phyloP scores from a whole-genome alignment of 2,329 filamentous ascomycete genomes.

The Pseudocercospora musae region DNA sequence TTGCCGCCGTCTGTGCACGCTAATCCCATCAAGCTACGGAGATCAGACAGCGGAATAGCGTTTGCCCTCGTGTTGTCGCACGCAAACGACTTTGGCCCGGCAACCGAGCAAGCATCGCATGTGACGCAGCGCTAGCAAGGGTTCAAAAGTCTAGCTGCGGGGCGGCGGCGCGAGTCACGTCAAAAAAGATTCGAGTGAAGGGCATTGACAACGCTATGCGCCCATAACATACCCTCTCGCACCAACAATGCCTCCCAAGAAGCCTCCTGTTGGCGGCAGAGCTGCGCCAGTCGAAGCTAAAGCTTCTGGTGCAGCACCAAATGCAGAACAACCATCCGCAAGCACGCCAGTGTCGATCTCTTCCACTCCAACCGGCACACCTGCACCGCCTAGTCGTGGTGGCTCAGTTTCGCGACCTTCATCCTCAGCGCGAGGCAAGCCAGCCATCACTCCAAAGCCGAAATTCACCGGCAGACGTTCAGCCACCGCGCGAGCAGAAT shows the following conservation, averaged over 20 bases:
- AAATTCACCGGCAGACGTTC: slow-evolving; percentile 45
- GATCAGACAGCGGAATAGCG: too few relatives aligned
- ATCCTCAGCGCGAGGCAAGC: slow-evolving; percentile 15
- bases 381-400: slow-evolving; percentile 12
- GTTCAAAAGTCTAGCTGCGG: not conserved
- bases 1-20: not conserved
- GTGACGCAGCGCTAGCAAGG: not conserved
- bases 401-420: slow-evolving; percentile 14
- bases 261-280: not conserved
- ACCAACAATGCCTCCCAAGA: slow-evolving; percentile 9
- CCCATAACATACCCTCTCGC: not conserved
- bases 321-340: slow-evolving; percentile 3
- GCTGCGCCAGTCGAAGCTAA: not conserved
- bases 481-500: slow-evolving; percentile 44
- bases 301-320: not conserved
- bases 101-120: not conserved
- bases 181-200: slow-evolving; percentile 1
- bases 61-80: not conserved
- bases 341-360: slow-evolving; percentile 5
- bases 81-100: not conserved
- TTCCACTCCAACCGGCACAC: slow-evolving; percentile 10
- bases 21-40: too few relatives aligned
- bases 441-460: slow-evolving; percentile 33
- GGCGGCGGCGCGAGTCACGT: not conserved
- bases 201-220: not conserved